Evolutionary conservation across 116 monocot species (phyloP).

Genomic region (Zostera marina): DNA sequence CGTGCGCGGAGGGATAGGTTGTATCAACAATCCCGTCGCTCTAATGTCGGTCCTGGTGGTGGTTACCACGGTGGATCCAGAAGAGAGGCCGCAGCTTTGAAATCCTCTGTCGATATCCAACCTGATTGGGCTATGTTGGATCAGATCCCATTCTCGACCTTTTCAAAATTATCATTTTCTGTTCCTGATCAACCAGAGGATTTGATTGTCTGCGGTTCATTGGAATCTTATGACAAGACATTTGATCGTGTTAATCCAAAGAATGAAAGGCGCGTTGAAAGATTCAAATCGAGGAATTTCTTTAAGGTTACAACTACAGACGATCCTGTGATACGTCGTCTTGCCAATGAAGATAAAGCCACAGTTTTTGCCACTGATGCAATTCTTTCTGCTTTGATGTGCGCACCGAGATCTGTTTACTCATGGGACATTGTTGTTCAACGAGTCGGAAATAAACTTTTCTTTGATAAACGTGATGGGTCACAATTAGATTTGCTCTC

Average conservation of each 20-base stretch:
- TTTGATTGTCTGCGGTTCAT: slow-evolving; percentile 66
- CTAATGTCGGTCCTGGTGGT: slow-evolving; percentile 1
- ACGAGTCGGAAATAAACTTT: slow-evolving; percentile 94
- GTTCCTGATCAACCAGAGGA: slow-evolving; percentile 90
- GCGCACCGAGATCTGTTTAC: slow-evolving; percentile 73
- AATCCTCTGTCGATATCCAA: slow-evolving; percentile 90
- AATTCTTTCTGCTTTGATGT: slow-evolving; percentile 85
- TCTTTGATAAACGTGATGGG: slow-evolving; percentile 94
- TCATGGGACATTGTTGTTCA: slow-evolving; percentile 95
- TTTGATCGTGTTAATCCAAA: slow-evolving; percentile 80
- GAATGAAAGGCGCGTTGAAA: slow-evolving; percentile 73
- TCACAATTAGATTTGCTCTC: slow-evolving; percentile 82
- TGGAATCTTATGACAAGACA: slow-evolving; percentile 69
- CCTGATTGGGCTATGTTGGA: slow-evolving; percentile 96
- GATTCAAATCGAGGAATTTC: slow-evolving; percentile 82
- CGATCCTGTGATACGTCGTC: slow-evolving; percentile 86
- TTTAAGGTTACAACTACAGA: slow-evolving; percentile 93
- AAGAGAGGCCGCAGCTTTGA: slow-evolving; percentile 42
- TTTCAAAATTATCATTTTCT: slow-evolving; percentile 72
- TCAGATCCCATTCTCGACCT: slow-evolving; percentile 89
- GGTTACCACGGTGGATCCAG: slow-evolving; percentile 6
- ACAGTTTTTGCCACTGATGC: slow-evolving; percentile 93
- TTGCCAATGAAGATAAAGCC: slow-evolving; percentile 80
- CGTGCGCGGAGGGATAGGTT: slow-evolving; percentile 72
- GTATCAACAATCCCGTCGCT: slow-evolving; percentile 24